phyloP scores from a whole-genome alignment of 116 monocot species.

The Trichopus zeylanicus region DNA sequence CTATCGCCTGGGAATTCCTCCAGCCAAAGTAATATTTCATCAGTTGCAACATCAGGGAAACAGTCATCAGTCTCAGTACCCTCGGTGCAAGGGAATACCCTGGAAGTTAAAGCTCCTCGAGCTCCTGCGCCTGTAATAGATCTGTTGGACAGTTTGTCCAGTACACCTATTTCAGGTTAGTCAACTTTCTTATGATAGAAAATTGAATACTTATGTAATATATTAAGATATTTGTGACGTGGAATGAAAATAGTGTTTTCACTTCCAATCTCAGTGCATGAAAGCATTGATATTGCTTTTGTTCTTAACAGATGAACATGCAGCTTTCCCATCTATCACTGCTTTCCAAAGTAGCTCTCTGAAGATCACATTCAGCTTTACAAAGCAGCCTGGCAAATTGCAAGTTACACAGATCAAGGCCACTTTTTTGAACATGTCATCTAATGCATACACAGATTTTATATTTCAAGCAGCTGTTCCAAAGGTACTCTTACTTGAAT shows the following conservation, averaged over 20 bases:
- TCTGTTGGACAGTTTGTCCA: conserved; percentile 64
- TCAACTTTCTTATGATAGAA: neutral
- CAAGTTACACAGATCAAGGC: conserved; percentile 64
- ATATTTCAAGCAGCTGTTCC: conserved; percentile 98
- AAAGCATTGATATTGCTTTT: no score
- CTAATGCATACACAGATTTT: conserved; percentile 64
- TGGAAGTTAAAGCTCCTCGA: conserved; percentile 32
- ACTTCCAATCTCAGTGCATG: no score
- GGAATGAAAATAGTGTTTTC: no score
- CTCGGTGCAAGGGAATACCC: conserved; percentile 17
- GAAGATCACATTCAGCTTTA: conserved; percentile 76
- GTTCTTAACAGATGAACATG: conserved; percentile 32
- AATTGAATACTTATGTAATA: neutral
- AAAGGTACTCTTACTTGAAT: conserved; percentile 40
- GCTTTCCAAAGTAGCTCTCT: conserved; percentile 77
- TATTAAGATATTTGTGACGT: no score
- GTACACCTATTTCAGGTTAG: conserved; percentile 37
- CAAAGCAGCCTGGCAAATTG: conserved; percentile 68
- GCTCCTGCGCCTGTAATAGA: conserved; percentile 45
- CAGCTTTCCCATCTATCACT: conserved; percentile 54
- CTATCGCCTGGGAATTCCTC: conserved; percentile 19
- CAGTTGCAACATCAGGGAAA: conserved; percentile 19
- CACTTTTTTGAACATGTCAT: conserved; percentile 70
- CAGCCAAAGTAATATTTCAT: conserved; percentile 12
- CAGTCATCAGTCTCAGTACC: conserved; percentile 22